Conservation (phyloP, 257 asterid genomes). For the Galeopsis tetrahit region DNA sequence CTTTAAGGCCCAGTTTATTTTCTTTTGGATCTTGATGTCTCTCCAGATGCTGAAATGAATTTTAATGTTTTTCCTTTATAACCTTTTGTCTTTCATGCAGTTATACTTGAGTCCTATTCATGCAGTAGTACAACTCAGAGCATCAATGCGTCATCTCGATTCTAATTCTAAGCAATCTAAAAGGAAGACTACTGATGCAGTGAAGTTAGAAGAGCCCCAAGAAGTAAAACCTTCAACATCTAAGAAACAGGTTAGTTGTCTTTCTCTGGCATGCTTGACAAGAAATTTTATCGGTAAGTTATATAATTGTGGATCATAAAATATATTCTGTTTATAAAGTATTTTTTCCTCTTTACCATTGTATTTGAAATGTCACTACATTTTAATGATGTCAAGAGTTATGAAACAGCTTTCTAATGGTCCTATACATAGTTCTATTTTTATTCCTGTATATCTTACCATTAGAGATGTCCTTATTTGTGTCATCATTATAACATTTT, state of each 20-base stretch:
- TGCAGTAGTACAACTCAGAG: constrained; percentile 85
- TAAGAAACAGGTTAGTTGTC: constrained; percentile 57
- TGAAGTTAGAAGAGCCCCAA: constrained; percentile 51
- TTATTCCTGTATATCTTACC: neutral
- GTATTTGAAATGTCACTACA: constrained; percentile 9
- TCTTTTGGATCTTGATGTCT: neutral
- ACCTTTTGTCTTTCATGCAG: constrained; percentile 58
- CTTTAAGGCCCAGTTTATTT: constrained; percentile 17
- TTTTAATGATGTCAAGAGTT: constrained; percentile 11
- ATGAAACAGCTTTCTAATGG: neutral
- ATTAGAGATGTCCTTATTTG: neutral
- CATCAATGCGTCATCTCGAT: constrained; percentile 62
- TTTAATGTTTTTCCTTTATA: constrained; percentile 17
- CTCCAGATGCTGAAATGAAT: constrained; percentile 16
- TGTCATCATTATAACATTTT: no score
- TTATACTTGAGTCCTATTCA: constrained; percentile 82
- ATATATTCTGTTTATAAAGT: constrained; percentile 6
- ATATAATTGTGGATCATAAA: constrained; percentile 14
- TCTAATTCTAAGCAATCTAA: constrained; percentile 40
- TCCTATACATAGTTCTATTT: no score
- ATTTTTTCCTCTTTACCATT: neutral
- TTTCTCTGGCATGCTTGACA: constrained; percentile 8
- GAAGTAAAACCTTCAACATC: constrained; percentile 49
- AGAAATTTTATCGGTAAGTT: neutral
- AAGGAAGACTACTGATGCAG: constrained; percentile 41